A percentile compares a stretch with the other conserved stretches of the same genome.
These are phyloP conservation scores for Talaromyces wortmannii DNA, from an alignment of 495 filamentous ascomycete species.

Conservation along the genomic window DNA sequence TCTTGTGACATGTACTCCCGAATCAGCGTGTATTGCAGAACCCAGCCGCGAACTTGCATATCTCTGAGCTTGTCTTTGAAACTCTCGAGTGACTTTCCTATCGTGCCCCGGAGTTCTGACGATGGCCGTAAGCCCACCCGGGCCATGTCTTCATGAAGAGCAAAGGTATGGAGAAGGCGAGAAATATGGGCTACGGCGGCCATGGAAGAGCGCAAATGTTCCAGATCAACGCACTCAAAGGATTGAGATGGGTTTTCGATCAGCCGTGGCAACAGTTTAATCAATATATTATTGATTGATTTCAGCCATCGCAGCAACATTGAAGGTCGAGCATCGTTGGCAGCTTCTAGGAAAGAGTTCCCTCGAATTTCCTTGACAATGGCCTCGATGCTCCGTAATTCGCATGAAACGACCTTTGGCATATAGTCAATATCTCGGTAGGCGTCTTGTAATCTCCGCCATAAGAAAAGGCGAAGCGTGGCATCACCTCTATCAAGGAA, in stretches of 20 bases:
- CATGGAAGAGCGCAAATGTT: slow-evolving; percentile 64
- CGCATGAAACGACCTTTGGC: slow-evolving; percentile 80
- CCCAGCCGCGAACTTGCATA: slow-evolving; percentile 85
- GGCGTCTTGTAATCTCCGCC: slow-evolving; percentile 79
- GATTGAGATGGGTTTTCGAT: slow-evolving; percentile 58
- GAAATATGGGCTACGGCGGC: slow-evolving; percentile 57
- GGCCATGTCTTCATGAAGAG: slow-evolving; percentile 75
- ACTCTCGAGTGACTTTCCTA: slow-evolving; percentile 39
- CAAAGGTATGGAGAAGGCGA: slow-evolving; percentile 68
- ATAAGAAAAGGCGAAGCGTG: slow-evolving; percentile 75
- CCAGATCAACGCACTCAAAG: slow-evolving; percentile 78
- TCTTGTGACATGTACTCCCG: slow-evolving; percentile 70
- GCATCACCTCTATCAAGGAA: slow-evolving; percentile 77
- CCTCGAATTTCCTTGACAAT: slow-evolving; percentile 67
- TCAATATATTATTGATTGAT: slow-evolving; percentile 67
- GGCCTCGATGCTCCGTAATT: slow-evolving; percentile 75
- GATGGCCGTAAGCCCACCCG: slow-evolving; percentile 58
- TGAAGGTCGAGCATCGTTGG: slow-evolving; percentile 54
- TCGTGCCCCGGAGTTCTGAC: slow-evolving; percentile 29
- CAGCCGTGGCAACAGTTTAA: slow-evolving; percentile 54
- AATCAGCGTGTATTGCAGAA: slow-evolving; percentile 65
- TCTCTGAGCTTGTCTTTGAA: slow-evolving; percentile 74
- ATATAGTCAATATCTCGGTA: slow-evolving; percentile 77
- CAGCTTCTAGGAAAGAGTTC: slow-evolving; percentile 51
- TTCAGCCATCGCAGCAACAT: slow-evolving; percentile 69